Evolutionary conservation across 805 yeast species (phyloP).

Genomic region (Sugiyamaella marilandica): DNA sequence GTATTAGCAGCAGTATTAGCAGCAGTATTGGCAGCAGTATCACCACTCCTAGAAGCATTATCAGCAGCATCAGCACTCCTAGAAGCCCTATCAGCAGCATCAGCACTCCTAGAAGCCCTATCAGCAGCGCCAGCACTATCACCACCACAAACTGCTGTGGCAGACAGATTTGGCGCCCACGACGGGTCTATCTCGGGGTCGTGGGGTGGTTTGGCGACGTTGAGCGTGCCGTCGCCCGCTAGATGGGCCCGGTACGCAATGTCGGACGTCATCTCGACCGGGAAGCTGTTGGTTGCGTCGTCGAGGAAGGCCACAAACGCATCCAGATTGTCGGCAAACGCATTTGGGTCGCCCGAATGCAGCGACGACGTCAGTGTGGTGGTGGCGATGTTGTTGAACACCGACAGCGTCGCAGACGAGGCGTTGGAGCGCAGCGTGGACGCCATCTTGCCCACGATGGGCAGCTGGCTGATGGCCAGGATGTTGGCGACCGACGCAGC

Average conservation of each 20-base stretch:
- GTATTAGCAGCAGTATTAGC: not conserved
- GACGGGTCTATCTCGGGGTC: not conserved
- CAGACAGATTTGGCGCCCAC: too few relatives aligned
- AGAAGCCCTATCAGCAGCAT: too few relatives aligned
- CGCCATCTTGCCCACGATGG: not conserved
- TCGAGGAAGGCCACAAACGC: constrained; percentile 10
- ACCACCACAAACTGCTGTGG: too few relatives aligned
- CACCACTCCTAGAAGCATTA: too few relatives aligned
- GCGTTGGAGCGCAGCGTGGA: constrained; percentile 28
- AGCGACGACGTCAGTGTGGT: constrained; percentile 1
- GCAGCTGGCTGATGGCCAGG: constrained; percentile 7
- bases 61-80: too few relatives aligned
- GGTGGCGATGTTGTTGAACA: constrained; percentile 19
- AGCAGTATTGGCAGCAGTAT: too few relatives aligned
- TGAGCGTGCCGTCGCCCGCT: not conserved
- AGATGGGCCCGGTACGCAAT: not conserved
- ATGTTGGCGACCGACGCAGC: constrained; percentile 2
- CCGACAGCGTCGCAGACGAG: constrained; percentile 23
- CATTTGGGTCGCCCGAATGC: not conserved
- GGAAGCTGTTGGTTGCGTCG: constrained; percentile 11
- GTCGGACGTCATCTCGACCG: not conserved
- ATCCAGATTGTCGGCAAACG: constrained; percentile 6
- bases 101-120: too few relatives aligned
- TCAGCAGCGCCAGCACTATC: too few relatives aligned
- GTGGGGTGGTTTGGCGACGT: not conserved